Conservation (phyloP, 208 protist genomes). For the Vickermania ingenoplastis region DNA sequence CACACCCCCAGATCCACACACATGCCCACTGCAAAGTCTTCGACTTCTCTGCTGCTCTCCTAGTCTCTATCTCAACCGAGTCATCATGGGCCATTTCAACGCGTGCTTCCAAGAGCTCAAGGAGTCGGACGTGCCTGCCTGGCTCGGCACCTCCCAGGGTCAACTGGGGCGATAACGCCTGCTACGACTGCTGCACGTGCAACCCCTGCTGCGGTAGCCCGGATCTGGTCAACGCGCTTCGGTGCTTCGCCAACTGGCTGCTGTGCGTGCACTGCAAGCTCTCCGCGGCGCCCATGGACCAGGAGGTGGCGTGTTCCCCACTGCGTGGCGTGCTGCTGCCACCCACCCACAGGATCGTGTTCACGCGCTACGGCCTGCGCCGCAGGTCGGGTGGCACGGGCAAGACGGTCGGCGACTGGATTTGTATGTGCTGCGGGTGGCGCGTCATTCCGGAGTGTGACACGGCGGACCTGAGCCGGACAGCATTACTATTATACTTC, state of each 20-base stretch:
- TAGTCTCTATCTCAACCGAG: too few relatives aligned
- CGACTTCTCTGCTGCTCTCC: too few relatives aligned
- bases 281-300: slow-evolving; percentile 53
- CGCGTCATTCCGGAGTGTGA: too few relatives aligned
- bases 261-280: slow-evolving; percentile 51
- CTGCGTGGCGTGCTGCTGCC: slow-evolving; percentile 42
- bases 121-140: too few relatives aligned
- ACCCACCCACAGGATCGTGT: slow-evolving; percentile 43
- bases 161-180: too few relatives aligned
- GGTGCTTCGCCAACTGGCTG: slow-evolving; percentile 52
- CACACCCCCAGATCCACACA: too few relatives aligned
- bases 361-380: slow-evolving; percentile 77
- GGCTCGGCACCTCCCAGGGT: too few relatives aligned
- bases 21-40: too few relatives aligned
- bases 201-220: slow-evolving; percentile 62
- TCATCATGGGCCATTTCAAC: too few relatives aligned
- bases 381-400: slow-evolving; percentile 53
- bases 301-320: slow-evolving; percentile 54
- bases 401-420: slow-evolving; percentile 68
- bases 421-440: slow-evolving; percentile 66
- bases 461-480: too few relatives aligned
- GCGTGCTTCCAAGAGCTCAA: too few relatives aligned
- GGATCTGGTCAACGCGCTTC: slow-evolving; percentile 21
- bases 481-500: too few relatives aligned
- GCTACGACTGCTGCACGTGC: slow-evolving; percentile 55